phyloP scores from a whole-genome alignment of 257 asterid species.

The Plantago elongata region DNA sequence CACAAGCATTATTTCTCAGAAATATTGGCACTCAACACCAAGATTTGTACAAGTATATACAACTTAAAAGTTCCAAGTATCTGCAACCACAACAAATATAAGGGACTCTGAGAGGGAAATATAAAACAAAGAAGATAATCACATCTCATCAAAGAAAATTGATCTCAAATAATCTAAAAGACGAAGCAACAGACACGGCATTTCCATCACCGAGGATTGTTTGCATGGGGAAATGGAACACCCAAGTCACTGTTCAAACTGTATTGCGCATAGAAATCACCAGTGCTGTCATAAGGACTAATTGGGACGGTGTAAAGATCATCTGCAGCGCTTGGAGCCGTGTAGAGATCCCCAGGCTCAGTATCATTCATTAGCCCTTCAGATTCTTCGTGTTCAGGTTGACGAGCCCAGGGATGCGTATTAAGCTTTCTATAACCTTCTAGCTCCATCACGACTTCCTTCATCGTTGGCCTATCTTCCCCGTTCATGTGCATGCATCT shows the following conservation, averaged over 20 bases:
- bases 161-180: neutral
- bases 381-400: slow-evolving; percentile 21
- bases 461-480: slow-evolving; percentile 67
- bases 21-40: no score
- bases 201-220: slow-evolving; percentile 34
- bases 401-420: slow-evolving; percentile 43
- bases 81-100: no score
- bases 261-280: slow-evolving; percentile 30
- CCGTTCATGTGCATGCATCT: slow-evolving; percentile 47
- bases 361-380: slow-evolving; percentile 24
- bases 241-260: slow-evolving; percentile 28
- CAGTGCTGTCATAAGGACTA: slow-evolving; percentile 21
- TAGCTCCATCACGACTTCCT: slow-evolving; percentile 12
- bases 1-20: no score
- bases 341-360: slow-evolving; percentile 38
- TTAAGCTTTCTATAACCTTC: slow-evolving; percentile 43
- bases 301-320: slow-evolving; percentile 49
- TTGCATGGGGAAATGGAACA: slow-evolving; percentile 22
- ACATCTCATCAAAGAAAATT: no score
- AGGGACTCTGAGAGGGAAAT: no score
- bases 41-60: no score
- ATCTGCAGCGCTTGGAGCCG: slow-evolving; percentile 16
- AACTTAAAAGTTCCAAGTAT: no score
- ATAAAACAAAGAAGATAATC: no score
- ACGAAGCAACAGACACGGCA: neutral